Conservation (phyloP, 2,329 filamentous ascomycete genomes). For the Amphichorda felina region DNA sequence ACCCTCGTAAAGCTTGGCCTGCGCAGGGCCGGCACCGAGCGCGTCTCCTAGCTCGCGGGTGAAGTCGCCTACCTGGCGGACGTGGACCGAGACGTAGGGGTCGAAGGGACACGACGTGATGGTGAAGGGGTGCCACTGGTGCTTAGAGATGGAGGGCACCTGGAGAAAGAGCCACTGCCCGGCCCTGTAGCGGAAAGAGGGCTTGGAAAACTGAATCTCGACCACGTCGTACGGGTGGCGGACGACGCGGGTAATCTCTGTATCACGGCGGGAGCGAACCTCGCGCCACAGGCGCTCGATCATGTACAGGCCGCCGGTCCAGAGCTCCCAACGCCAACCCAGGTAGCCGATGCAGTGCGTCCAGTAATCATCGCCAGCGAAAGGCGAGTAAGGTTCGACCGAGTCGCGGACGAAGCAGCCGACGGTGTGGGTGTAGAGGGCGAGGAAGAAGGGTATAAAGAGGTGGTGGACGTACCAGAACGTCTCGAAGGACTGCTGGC, state of each 20-base stretch:
- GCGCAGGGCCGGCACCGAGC: slow-evolving; percentile 79
- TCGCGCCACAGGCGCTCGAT: slow-evolving; percentile 85
- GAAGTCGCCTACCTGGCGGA: slow-evolving; percentile 95
- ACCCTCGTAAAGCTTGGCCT: slow-evolving; percentile 80
- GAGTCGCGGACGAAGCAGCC: slow-evolving; percentile 94
- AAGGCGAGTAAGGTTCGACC: slow-evolving; percentile 60
- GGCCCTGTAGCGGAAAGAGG: slow-evolving; percentile 94
- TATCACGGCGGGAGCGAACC: slow-evolving; percentile 69
- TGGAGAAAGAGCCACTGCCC: slow-evolving; percentile 98
- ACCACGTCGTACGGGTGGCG: slow-evolving; percentile 95
- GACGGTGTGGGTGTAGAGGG: slow-evolving; percentile 88
- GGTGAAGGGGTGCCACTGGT: slow-evolving; percentile 98
- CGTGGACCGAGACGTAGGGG: slow-evolving; percentile 85
- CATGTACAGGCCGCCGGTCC: slow-evolving; percentile 76
- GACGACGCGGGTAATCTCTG: slow-evolving; percentile 86
- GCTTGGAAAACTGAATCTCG: slow-evolving; percentile 94
- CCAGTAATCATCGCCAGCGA: slow-evolving; percentile 77
- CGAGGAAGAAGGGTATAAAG: slow-evolving; percentile 92
- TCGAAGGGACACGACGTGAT: slow-evolving; percentile 98
- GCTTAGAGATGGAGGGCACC: slow-evolving; percentile 73
- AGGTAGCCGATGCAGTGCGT: slow-evolving; percentile 87
- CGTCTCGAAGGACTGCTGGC: slow-evolving; percentile 93
- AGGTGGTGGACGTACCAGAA: slow-evolving; percentile 99
- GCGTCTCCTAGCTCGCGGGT: slow-evolving; percentile 89
- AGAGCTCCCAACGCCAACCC: slow-evolving; percentile 94